Evolutionary conservation across 2,329 filamentous ascomycete species (phyloP).

Genomic region (Phaeosphaeriaceae sp.): DNA sequence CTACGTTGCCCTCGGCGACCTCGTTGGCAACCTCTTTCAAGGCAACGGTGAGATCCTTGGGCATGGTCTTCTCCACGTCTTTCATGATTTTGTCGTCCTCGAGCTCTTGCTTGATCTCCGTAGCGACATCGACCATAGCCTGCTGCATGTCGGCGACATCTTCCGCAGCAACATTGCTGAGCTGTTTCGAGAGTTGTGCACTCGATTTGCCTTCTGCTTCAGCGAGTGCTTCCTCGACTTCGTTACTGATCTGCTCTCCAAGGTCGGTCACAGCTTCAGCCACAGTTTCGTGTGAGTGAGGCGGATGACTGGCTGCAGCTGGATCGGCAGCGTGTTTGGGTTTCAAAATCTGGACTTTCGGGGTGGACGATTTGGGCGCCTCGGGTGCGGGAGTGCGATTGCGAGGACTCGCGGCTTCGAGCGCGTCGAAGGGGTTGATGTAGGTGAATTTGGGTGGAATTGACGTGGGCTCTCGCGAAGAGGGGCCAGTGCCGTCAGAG

Average conservation of each 20-base stretch:
- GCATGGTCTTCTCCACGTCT: constrained; percentile 61
- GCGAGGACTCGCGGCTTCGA: constrained; percentile 70
- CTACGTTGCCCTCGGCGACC: constrained; percentile 63
- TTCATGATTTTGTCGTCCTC: constrained; percentile 62
- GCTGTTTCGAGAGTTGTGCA: constrained; percentile 58
- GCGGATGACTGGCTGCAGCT: constrained; percentile 41
- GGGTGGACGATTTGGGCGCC: constrained; percentile 24
- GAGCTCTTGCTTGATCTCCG: constrained; percentile 55
- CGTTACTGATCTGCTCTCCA: constrained; percentile 64
- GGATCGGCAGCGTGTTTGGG: constrained; percentile 49
- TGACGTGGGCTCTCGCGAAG: constrained; percentile 39
- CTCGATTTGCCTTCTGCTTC: constrained; percentile 46
- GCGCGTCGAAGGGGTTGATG: constrained; percentile 74
- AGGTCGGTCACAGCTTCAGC: constrained; percentile 73
- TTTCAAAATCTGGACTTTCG: constrained; percentile 56
- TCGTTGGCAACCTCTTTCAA: constrained; percentile 66
- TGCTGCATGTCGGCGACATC: constrained; percentile 63
- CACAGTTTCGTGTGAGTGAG: constrained; percentile 65
- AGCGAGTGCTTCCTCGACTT: constrained; percentile 71
- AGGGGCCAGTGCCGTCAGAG: constrained; percentile 50
- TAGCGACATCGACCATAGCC: constrained; percentile 59
- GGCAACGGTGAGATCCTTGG: constrained; percentile 61
- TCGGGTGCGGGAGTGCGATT: constrained; percentile 51
- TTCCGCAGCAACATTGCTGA: constrained; percentile 40
- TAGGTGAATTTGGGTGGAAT: constrained; percentile 67